Percentiles rank a stretch among this genome's conserved stretches.
These are phyloP conservation scores for Geranium brycei DNA, from an alignment of 345 rosid genomes.

Conservation along the genomic window DNA sequence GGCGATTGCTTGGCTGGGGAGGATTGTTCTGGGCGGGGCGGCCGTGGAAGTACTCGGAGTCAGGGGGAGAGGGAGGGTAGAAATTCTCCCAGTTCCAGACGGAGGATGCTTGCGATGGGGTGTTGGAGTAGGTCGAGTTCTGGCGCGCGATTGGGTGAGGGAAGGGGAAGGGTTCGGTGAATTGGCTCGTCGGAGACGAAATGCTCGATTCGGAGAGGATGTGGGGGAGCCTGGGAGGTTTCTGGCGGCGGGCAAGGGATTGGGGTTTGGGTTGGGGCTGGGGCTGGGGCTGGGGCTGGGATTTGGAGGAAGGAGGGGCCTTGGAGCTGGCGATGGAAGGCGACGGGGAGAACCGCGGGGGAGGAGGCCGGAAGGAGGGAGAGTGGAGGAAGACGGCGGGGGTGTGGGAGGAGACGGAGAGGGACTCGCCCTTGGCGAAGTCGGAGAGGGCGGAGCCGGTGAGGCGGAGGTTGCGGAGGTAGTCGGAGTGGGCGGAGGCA, in stretches of 20 bases:
- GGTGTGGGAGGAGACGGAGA: slow-evolving; percentile 68
- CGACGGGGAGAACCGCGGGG: no score
- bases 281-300: slow-evolving; percentile 25
- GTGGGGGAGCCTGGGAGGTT: slow-evolving; percentile 61
- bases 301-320: slow-evolving; percentile 28
- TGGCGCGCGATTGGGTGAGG: slow-evolving; percentile 62
- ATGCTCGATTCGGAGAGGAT: slow-evolving; percentile 80
- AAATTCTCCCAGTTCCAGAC: slow-evolving; percentile 97
- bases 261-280: slow-evolving; percentile 29
- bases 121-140: slow-evolving; percentile 49
- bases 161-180: slow-evolving; percentile 29
- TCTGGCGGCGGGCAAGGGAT: slow-evolving; percentile 13
- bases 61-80: slow-evolving; percentile 91
- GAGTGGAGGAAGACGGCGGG: slow-evolving; percentile 64
- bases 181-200: slow-evolving; percentile 52
- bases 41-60: slow-evolving; percentile 60
- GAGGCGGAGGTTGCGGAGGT: slow-evolving; percentile 70
- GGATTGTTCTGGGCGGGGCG: slow-evolving; percentile 25
- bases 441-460: slow-evolving; percentile 80
- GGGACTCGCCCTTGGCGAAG: slow-evolving; percentile 69
- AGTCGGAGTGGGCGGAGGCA: slow-evolving; percentile 89
- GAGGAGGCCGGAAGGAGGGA: slow-evolving; percentile 26
- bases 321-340: slow-evolving; percentile 40
- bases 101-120: slow-evolving; percentile 87
- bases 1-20: slow-evolving; percentile 13